Percentiles rank a stretch among this genome's conserved stretches.
Conservation (phyloP, 2,329 filamentous ascomycete genomes). For the Epicoccum nigrum region DNA sequence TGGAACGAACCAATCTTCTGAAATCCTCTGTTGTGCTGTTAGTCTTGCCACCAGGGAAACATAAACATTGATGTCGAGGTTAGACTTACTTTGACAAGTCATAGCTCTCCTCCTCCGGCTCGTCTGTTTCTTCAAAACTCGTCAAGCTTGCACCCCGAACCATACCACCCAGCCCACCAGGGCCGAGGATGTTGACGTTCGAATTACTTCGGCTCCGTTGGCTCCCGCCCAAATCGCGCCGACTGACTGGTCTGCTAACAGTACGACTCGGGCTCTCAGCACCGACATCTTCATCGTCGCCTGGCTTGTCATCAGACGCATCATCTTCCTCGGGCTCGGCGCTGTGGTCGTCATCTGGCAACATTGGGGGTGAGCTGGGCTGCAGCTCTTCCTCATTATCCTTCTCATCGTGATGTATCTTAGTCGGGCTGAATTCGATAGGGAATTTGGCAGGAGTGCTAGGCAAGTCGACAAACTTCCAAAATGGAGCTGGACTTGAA, state of each 20-base stretch:
- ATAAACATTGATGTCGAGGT: not conserved
- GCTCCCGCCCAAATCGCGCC: constrained; percentile 33
- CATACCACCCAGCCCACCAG: constrained; percentile 38
- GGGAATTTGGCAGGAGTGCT: constrained; percentile 68
- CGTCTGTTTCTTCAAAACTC: constrained; percentile 49
- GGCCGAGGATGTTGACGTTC: constrained; percentile 32
- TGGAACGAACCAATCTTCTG: constrained; percentile 58
- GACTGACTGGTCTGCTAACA: constrained; percentile 44
- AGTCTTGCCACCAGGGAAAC: constrained; percentile 11
- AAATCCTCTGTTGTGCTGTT: constrained; percentile 50
- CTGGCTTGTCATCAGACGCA: constrained; percentile 35
- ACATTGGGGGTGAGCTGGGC: constrained; percentile 44
- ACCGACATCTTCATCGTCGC: constrained; percentile 43
- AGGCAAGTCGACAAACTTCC: constrained; percentile 80
- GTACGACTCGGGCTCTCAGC: constrained; percentile 45
- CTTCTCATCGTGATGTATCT: constrained; percentile 42
- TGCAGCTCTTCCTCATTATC: constrained; percentile 42
- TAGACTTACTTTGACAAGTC: constrained; percentile 56
- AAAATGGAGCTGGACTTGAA: constrained; percentile 84
- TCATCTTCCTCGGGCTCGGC: constrained; percentile 40
- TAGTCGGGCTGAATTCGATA: constrained; percentile 45
- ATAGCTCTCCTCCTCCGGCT: constrained; percentile 54
- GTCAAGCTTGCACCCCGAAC: constrained; percentile 44
- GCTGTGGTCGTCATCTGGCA: constrained; percentile 31
- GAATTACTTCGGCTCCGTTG: constrained; percentile 41